phyloP scores from a whole-genome alignment of 768 basidiomycete genomes.

The Russula dissimulans region DNA sequence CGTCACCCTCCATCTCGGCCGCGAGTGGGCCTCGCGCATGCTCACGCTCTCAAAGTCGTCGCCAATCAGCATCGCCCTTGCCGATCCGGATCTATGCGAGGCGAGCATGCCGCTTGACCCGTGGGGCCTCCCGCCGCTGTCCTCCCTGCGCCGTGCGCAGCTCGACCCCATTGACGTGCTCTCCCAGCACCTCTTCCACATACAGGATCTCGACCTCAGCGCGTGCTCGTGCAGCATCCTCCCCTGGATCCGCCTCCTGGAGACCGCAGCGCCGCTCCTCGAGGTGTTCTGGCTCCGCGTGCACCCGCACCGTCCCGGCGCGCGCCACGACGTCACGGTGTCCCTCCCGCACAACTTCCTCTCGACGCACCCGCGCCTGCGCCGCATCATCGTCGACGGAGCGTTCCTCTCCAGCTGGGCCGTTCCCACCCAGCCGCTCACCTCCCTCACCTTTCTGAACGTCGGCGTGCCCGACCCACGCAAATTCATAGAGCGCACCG shows the following conservation, averaged over 20 bases:
- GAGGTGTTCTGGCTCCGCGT: not conserved
- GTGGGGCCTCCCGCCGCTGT: not conserved
- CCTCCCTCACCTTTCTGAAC: not conserved
- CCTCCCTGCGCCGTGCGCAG: not conserved
- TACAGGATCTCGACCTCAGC: slow-evolving; percentile 3
- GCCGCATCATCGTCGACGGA: not conserved
- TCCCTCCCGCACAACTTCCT: slow-evolving; percentile 5
- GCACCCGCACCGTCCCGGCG: not conserved
- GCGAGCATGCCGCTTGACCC: not conserved
- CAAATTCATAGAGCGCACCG: not conserved
- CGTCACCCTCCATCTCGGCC: not conserved
- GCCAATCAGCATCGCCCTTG: not conserved
- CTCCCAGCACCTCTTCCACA: slow-evolving; percentile 7
- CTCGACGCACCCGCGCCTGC: slow-evolving; percentile 6
- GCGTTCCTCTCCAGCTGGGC: slow-evolving; percentile 2
- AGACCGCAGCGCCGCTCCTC: slow-evolving; percentile 1
- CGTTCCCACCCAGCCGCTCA: not conserved
- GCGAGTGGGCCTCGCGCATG: slow-evolving; percentile 8
- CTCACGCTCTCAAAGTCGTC: slow-evolving; percentile 6
- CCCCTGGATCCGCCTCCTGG: not conserved
- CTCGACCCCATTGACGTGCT: slow-evolving; percentile 7
- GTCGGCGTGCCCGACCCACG: slow-evolving; percentile 1
- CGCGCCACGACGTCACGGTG: not conserved
- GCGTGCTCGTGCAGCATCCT: not conserved
- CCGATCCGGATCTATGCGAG: not conserved